Base-by-base conservation (phyloP, 2,329 filamentous ascomycete species). In the Ceratocystis huliohia region DNA sequence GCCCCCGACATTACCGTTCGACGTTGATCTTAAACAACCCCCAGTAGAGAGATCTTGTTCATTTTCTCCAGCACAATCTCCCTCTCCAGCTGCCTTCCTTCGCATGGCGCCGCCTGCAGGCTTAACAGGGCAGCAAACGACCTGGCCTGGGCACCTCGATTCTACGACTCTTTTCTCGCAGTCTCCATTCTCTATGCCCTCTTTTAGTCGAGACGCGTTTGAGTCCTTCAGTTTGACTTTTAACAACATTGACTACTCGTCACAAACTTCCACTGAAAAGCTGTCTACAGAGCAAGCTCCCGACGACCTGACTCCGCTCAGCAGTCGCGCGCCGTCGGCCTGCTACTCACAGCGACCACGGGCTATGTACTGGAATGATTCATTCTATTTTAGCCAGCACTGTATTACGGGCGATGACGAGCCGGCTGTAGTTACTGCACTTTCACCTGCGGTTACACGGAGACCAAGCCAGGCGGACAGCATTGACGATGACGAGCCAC, bases 381-480 rank as follows among this genome's bases (percentile, higher is more conserved):
- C 50, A 5, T 59, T 65, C 33, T 17, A 45, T 25, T 44, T 45
- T 22, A 10, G 56, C 28, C 59, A 45, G 5, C 25, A 25, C n/a
- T 22, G 22, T 46, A 62, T 66, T 6, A 66, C 64, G 5, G 64
- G 64, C 2, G 64, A 66, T 50, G 64, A 66, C 6, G 56, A 61
- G 56, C 50, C 53, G 22, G 33, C 22, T 15, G 56, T 66, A 10
- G 44, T 66, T 20, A 66, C 64, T 5, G 30, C 50, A 28, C 46
- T 66, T 25, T 57, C 64, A 30, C 64, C 64, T 5, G 56, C 45
- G 5, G 64, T 56, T 15, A 61, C 53, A 15, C 22, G 45, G 15
- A 48, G 56, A 13, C 56, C 37, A 17, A 66, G 64, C 17, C 64
- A 66, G 41, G 44, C 45, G 1, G 64, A 61, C 22, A 57, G 28